Conservation (phyloP, 1,284 basidiomycete species). For the Caloboletus firmus region DNA sequence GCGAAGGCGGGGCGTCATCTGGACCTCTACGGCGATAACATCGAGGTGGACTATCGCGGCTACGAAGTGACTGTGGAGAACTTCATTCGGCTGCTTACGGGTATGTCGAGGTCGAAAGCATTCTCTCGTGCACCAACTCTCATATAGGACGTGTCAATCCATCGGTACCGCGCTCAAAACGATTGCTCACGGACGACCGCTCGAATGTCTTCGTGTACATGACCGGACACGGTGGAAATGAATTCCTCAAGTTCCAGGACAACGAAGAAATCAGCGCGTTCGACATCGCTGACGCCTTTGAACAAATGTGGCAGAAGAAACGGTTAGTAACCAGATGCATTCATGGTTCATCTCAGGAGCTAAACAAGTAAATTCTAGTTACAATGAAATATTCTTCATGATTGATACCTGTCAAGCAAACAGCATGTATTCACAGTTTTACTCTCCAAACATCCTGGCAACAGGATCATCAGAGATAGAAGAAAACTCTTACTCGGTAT, state of each 20-base stretch:
- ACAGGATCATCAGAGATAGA: conserved; percentile 88
- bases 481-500: conserved; percentile 92
- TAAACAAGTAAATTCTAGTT: conserved; percentile 48
- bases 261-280: conserved; percentile 97
- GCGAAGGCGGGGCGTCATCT: conserved; percentile 75
- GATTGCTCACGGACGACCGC: conserved; percentile 86
- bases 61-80: conserved; percentile 98
- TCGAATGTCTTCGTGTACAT: conserved; percentile 97
- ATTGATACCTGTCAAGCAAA: conserved; percentile 99
- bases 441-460: conserved; percentile 94
- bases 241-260: conserved; percentile 99
- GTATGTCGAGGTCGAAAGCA: conserved; percentile 41
- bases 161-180: conserved; percentile 86
- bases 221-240: conserved; percentile 97
- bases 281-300: conserved; percentile 94
- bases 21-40: conserved; percentile 94
- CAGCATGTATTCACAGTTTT: conserved; percentile 92
- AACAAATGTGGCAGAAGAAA: conserved; percentile 98
- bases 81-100: conserved; percentile 88
- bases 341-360: not conserved
- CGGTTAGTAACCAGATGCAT: conserved; percentile 48
- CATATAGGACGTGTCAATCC: conserved; percentile 65
- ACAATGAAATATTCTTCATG: conserved; percentile 98
- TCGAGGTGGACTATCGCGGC: conserved; percentile 97
- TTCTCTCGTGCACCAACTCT: not conserved